phyloP scores from a whole-genome alignment of 2,329 filamentous ascomycete species.

The Alternaria triticimaculans region DNA sequence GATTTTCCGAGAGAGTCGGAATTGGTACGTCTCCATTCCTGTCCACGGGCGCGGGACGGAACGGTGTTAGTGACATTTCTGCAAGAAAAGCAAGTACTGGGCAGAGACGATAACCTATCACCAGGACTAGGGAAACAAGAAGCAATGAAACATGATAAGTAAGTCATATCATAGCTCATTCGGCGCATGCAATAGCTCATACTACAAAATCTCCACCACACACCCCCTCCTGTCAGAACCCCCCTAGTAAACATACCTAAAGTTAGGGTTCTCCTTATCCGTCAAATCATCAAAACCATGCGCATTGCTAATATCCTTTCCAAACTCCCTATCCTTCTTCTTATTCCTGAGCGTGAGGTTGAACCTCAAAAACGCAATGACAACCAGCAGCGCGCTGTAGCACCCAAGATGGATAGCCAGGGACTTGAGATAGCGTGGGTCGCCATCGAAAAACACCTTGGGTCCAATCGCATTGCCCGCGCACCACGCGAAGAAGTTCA shows the following conservation, averaged over 20 bases:
- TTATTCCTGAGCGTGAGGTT: conserved; percentile 66
- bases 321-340: conserved; percentile 57
- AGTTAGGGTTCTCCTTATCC: conserved; percentile 66
- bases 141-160: neutral
- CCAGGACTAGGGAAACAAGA: neutral
- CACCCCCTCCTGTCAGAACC: neutral
- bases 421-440: conserved; percentile 73
- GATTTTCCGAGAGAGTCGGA: too few species aligned
- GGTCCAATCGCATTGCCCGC: conserved; percentile 70
- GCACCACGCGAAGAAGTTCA: conserved; percentile 74
- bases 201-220: neutral
- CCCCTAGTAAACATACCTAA: conserved; percentile 60
- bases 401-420: conserved; percentile 74
- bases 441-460: conserved; percentile 52
- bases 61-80: neutral
- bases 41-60: too few species aligned
- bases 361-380: conserved; percentile 65
- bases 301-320: conserved; percentile 37
- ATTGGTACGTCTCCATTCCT: too few species aligned
- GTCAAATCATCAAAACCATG: conserved; percentile 70
- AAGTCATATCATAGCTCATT: neutral
- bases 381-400: conserved; percentile 66
- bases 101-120: neutral
- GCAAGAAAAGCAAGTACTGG: neutral
- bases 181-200: too few species aligned